Evolutionary conservation across 1,284 basidiomycete species (phyloP), one percentile per base, ranked within the genome.

Genomic region (Cutaneotrichosporon sp.): DNA sequence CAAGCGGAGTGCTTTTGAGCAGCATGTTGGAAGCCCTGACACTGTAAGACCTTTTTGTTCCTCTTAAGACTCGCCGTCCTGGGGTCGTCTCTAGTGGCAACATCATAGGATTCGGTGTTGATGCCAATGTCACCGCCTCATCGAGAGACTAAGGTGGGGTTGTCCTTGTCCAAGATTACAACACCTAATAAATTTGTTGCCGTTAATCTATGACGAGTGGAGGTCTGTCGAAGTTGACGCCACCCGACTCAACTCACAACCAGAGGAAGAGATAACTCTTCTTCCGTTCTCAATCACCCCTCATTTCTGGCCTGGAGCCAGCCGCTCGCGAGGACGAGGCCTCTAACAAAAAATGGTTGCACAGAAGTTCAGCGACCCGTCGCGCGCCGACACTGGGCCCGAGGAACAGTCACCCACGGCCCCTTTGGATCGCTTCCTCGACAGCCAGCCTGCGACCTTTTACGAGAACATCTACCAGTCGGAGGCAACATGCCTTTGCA

Each of bases 401-500:
- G 47, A 16, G 10, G 38, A 66, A 5, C 32, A 64, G 4, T 74
- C 77, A 13, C 72, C 79, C 0, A 78, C 77, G 9, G 74, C 73
- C 2, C 74, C 80, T 1, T 71, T 85, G 60, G 81, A 84, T 63
- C 72, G 88, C 1, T 97, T 97, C 80, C 84, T 99, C 42, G 89
- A 92, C 70, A 87, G 88, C 8, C 91, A 97, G 74, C 90, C 91
- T 0, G 89, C 92, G 74, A 89, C 86, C 57, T 90, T 90, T 47
- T 84, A 96, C 64, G 90, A 87, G 56, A 86, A 91, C 56, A 84
- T 98, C 56, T 99, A 97, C 78, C 86, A 89, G 73, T 87, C 88
- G 21, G 94, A 96, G 22, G 95, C 93, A 2, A 90, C 91, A 77
- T 97, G 94, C 81, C 86, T 99, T 38, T 92, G 93, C 51, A 89